Evolutionary conservation across 2,329 filamentous ascomycete genomes (phyloP), one percentile per base, ranked within the genome.

Genomic region (Microsporum canis): DNA sequence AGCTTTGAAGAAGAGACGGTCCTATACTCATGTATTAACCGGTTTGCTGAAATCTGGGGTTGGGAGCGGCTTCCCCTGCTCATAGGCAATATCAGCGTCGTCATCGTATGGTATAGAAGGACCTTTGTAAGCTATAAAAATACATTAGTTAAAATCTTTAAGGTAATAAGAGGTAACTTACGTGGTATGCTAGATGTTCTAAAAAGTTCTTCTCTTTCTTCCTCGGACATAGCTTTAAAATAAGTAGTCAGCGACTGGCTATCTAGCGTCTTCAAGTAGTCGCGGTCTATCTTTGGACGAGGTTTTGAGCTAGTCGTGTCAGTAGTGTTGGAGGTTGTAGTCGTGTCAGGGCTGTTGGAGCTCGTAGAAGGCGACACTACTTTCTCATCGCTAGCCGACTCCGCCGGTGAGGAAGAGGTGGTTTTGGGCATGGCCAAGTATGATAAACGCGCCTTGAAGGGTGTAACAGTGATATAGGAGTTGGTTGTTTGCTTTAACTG

Each of bases 71-170:
- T 51, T 51, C 47, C 47, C 47, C 47, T 51, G 47, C 47, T 33
- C 47, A 51, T 51, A 51, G 47, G 47, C 47, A 51, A 51, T 33
- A 51, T 51, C 47, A 51, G 47, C 47, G 12, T 29, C 29, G 47
- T 51, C 47, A 51, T 51, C 47, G 47, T 51, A 51, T 51, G 47
- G 47, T 51, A 51, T 51, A 14, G 47, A 51, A 51, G 47, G 47
- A 33, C 47, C 47, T 51, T 51, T 51, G 6, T 51, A 29, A 51
- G 27, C 47, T 51, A 51, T 31, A 51, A 23, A 51, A 51, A 51
- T 51, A 51, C 23, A 51, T 51, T 51, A 51, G 47, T 51, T 51
- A 33, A 51, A 51, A 51, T 51, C 39, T 51, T 14, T 51, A 51
- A 33, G 47, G 14, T 51, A 51, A 51, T 51, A 14, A 33, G 47